Evolutionary conservation across 371 early-diverging fungal species (phyloP).

Genomic region (Syncephalis plumigaleata): DNA sequence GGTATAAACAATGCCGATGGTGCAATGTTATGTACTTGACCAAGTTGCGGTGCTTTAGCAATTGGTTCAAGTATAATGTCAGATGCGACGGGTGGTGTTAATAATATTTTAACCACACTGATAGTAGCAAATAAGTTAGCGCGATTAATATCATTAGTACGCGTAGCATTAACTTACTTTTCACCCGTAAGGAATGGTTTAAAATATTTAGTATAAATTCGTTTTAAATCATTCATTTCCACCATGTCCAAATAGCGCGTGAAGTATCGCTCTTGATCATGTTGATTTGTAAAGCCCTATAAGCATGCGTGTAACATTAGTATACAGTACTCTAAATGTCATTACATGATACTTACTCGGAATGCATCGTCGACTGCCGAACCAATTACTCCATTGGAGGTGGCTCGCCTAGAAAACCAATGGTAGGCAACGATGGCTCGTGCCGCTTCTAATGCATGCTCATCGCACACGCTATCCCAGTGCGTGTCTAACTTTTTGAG

Average conservation of each 20-base stretch:
- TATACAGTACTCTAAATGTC: conserved; percentile 6
- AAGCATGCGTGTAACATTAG: conserved; percentile 12
- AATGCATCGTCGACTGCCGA: conserved; percentile 20
- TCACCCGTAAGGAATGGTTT: conserved; percentile 18
- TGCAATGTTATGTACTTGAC: no score
- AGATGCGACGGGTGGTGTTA: no score
- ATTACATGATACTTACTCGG: conserved; percentile 13
- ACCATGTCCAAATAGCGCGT: conserved; percentile 19
- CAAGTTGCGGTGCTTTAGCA: no score
- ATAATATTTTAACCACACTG: no score
- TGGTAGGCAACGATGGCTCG: conserved; percentile 28
- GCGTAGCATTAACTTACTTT: no score
- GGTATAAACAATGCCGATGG: no score
- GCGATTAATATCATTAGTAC: no score
- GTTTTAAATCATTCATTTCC: conserved; percentile 18
- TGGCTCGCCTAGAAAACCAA: conserved; percentile 19
- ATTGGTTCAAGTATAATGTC: no score
- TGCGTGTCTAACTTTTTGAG: conserved; percentile 21
- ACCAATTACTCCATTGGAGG: conserved; percentile 22
- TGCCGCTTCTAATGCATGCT: conserved; percentile 35
- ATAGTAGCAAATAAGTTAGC: no score
- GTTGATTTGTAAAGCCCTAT: neutral
- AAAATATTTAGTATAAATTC: conserved; percentile 25
- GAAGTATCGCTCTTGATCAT: conserved; percentile 3
- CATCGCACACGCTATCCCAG: conserved; percentile 21